Evolutionary conservation across 306 rosid species (phyloP).

Genomic region (Erythrophleum fordii): DNA sequence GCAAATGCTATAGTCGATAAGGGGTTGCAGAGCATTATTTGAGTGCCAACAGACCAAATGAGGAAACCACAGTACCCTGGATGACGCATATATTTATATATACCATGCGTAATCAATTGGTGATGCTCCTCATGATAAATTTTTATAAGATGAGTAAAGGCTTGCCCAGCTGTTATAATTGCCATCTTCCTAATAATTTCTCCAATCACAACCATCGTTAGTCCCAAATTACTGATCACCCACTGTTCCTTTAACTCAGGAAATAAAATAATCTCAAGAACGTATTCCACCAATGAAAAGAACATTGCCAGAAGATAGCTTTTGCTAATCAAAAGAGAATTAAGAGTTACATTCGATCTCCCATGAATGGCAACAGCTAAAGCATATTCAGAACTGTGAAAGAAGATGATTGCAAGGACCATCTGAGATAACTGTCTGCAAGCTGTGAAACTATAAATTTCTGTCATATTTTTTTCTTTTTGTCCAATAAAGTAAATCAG

Average conservation of each 20-base stretch:
- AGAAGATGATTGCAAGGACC: constrained; percentile 61
- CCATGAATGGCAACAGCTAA: constrained; percentile 78
- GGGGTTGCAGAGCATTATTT: constrained; percentile 95
- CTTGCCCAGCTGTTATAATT: constrained; percentile 72
- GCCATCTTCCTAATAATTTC: constrained; percentile 76
- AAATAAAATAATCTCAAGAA: constrained; percentile 54
- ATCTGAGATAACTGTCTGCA: constrained; percentile 72
- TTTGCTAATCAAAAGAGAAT: constrained; percentile 78
- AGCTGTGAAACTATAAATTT: constrained; percentile 64
- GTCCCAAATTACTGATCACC: constrained; percentile 70
- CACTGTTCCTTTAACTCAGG: constrained; percentile 78
- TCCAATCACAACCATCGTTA: constrained; percentile 67
- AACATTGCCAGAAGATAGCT: constrained; percentile 72
- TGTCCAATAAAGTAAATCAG: constrained; percentile 37
- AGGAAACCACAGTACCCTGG: constrained; percentile 88
- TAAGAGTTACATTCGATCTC: constrained; percentile 58
- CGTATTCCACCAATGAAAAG: constrained; percentile 73
- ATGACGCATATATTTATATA: constrained; percentile 75
- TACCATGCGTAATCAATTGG: constrained; percentile 70
- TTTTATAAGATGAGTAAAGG: constrained; percentile 86
- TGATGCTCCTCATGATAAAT: constrained; percentile 59
- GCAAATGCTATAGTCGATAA: constrained; percentile 68
- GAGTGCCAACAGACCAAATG: constrained; percentile 90
- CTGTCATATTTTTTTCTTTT: constrained; percentile 73
- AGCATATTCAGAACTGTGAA: constrained; percentile 79